These are phyloP conservation scores for Fraxinus xanthoxyloides DNA, from an alignment of 305 asterid species.

Conservation along the genomic window DNA sequence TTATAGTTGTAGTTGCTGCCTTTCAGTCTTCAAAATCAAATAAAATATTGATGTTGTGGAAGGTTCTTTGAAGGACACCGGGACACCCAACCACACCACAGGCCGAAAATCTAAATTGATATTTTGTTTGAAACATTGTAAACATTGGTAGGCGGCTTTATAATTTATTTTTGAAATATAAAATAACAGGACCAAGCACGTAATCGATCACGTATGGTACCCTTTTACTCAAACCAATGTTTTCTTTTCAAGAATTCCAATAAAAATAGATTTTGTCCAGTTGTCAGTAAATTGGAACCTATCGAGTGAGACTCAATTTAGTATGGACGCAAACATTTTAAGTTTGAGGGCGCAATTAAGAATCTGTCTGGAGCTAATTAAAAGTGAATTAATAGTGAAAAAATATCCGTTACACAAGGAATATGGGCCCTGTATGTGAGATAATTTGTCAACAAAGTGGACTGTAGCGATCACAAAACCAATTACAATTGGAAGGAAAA, in stretches of 20 bases:
- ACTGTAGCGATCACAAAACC: no score
- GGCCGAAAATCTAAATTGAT: neutral
- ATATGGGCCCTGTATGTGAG: no score
- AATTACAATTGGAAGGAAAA: no score
- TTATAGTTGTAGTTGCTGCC: neutral
- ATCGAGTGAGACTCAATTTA: neutral
- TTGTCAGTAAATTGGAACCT: neutral
- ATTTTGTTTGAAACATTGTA: neutral
- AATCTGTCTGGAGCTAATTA: no score
- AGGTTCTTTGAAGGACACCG: neutral
- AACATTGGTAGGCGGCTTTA: neutral
- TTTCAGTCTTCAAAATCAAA: neutral
- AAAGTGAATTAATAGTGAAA: no score
- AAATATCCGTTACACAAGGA: no score
- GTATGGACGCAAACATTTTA: no score
- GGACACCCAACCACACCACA: neutral
- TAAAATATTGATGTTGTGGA: neutral
- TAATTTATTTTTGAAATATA: no score
- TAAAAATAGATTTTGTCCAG: neutral
- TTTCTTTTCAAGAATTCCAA: neutral
- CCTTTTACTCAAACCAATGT: neutral
- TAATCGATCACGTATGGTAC: no score
- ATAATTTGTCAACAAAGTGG: no score
- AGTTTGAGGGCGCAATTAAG: no score
- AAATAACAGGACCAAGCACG: no score